Percentiles rank a stretch among this genome's conserved stretches.
These are phyloP conservation scores for Aspergillus olivimuriae DNA, from an alignment of 495 filamentous ascomycete species.

Conservation along the genomic window DNA sequence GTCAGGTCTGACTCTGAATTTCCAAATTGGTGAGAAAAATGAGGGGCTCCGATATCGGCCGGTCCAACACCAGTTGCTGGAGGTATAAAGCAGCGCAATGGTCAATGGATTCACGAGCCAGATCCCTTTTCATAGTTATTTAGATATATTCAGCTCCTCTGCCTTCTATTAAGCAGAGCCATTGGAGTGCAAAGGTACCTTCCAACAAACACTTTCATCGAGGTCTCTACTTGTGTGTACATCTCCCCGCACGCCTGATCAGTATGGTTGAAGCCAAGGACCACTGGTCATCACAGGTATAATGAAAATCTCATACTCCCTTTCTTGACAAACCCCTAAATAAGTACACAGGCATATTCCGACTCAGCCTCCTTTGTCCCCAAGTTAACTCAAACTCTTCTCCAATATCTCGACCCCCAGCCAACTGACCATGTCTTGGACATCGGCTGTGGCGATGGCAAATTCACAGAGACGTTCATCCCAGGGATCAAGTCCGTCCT, in stretches of 20 bases:
- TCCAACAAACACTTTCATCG: no score
- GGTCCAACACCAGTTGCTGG: no score
- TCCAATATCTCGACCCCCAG: constrained; percentile 57
- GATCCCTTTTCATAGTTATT: no score
- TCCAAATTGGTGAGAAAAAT: no score
- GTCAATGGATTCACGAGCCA: no score
- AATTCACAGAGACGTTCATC: constrained; percentile 53
- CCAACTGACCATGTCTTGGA: constrained; percentile 59
- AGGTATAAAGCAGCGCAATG: no score
- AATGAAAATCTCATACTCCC: background rate
- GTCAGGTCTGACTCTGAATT: no score
- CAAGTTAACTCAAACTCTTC: constrained; percentile 56
- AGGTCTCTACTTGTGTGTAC: no score
- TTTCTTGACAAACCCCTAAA: background rate
- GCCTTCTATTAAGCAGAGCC: no score
- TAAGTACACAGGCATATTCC: constrained; percentile 47
- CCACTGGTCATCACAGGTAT: constrained; percentile 54
- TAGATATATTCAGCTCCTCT: no score
- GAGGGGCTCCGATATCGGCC: no score
- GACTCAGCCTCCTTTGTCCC: constrained; percentile 68
- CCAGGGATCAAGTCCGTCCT: constrained; percentile 41
- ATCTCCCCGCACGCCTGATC: background rate
- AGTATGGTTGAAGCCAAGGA: constrained; percentile 29
- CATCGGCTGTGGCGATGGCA: constrained; percentile 70
- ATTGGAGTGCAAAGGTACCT: no score